Percentiles rank a stretch among this genome's conserved stretches.
Evolutionary conservation across 108 stramenopile species (phyloP).

Genomic region (Seminavis robusta): DNA sequence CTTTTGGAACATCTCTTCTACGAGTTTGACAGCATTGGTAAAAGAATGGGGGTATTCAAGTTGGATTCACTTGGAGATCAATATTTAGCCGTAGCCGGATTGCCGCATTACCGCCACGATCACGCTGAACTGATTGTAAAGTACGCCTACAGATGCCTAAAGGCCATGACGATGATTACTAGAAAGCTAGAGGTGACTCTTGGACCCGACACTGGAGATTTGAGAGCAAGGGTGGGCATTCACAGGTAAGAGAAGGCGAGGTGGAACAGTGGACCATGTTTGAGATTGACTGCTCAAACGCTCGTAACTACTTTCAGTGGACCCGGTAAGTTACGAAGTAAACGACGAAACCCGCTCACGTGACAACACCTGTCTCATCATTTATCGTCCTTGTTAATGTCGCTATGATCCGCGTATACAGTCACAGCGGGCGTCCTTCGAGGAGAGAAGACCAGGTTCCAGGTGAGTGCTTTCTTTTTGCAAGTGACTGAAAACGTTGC

Average conservation of each 20-base stretch:
- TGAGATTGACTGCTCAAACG: no score
- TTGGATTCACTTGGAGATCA: no score
- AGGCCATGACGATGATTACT: slow-evolving; percentile 21
- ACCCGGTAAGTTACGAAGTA: no score
- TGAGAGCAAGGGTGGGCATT: slow-evolving; percentile 42
- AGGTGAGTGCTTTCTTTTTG: slow-evolving; percentile 3
- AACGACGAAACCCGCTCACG: no score
- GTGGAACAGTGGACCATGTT: no score
- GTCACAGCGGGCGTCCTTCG: slow-evolving; percentile 55
- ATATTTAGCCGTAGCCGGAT: slow-evolving; percentile 38
- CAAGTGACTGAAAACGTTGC: neutral
- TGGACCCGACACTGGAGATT: slow-evolving; percentile 20
- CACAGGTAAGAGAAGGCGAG: no score
- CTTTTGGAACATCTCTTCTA: slow-evolving; percentile 43
- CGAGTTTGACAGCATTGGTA: slow-evolving; percentile 52
- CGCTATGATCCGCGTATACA: no score
- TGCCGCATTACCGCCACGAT: slow-evolving; percentile 20
- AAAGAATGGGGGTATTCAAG: no score
- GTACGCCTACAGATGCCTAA: slow-evolving; percentile 37
- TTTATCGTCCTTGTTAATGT: no score
- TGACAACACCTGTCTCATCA: no score
- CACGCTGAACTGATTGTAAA: slow-evolving; percentile 38
- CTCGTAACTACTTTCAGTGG: no score
- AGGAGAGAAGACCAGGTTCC: slow-evolving; percentile 48
- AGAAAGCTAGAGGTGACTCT: slow-evolving; percentile 15